Evolutionary conservation across 2,329 filamentous ascomycete genomes (phyloP).

Genomic region (Pseudogymnoascus sp.): DNA sequence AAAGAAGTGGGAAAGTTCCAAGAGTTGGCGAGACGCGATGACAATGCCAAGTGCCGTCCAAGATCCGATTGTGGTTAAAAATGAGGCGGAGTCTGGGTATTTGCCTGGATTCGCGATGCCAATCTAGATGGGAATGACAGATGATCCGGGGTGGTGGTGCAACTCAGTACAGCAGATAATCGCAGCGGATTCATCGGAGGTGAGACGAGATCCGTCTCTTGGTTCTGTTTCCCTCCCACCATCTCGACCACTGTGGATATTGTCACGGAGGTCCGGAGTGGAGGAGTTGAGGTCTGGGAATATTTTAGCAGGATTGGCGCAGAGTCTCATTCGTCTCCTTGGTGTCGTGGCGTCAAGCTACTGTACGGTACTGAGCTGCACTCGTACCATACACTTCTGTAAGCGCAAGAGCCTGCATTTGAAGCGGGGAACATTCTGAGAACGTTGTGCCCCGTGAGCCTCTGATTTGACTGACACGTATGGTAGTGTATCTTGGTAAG

Average conservation of each 20-base stretch:
- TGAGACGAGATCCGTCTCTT: neutral
- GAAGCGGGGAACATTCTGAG: neutral
- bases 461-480: slow-evolving; percentile 1
- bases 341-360: neutral
- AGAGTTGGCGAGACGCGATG: neutral
- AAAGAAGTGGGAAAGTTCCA: neutral
- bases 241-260: neutral
- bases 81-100: neutral
- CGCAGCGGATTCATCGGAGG: neutral
- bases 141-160: neutral
- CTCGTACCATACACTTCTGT: neutral
- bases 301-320: neutral
- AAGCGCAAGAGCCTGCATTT: neutral
- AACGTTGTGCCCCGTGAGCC: neutral
- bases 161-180: neutral
- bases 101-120: neutral
- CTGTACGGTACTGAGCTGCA: neutral
- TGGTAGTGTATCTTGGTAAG: neutral
- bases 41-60: neutral
- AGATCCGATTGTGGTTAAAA: neutral
- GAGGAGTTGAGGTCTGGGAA: neutral
- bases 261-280: neutral
- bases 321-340: neutral
- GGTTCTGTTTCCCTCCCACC: neutral
- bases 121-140: neutral